Percentiles rank a stretch among this genome's conserved stretches.
Conservation (phyloP, 257 asterid species). For the Penstemon barbatus region DNA sequence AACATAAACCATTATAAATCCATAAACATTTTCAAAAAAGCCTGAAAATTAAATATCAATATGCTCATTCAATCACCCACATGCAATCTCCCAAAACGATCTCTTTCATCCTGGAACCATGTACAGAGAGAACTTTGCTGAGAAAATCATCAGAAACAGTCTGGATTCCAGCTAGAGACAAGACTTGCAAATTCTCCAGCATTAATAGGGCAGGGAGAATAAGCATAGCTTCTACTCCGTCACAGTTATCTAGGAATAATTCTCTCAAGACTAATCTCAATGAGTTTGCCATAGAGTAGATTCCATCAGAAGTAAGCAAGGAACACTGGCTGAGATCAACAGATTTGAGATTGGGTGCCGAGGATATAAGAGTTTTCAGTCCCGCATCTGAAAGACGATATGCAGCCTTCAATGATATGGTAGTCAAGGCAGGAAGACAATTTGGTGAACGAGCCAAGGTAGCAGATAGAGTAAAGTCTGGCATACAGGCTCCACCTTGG, state of each 20-base stretch:
- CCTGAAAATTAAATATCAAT: conserved; percentile 1
- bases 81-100: conserved; percentile 69
- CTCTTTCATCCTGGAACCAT: conserved; percentile 80
- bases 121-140: conserved; percentile 38
- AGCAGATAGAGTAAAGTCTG: conserved; percentile 55
- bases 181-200: conserved; percentile 78
- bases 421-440: conserved; percentile 61
- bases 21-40: conserved; percentile 10
- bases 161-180: conserved; percentile 69
- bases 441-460: conserved; percentile 61
- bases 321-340: conserved; percentile 84
- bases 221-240: conserved; percentile 68
- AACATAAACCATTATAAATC: neutral
- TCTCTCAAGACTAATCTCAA: conserved; percentile 71
- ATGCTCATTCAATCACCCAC: conserved; percentile 47
- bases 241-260: conserved; percentile 64
- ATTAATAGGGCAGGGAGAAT: conserved; percentile 65
- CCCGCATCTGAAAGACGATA: conserved; percentile 90
- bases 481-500: conserved; percentile 73
- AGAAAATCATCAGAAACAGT: conserved; percentile 74
- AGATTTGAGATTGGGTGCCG: conserved; percentile 86
- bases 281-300: conserved; percentile 53
- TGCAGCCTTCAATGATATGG: conserved; percentile 83
- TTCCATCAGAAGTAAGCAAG: conserved; percentile 71
- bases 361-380: conserved; percentile 53